Base-by-base conservation (phyloP, 805 yeast genomes). In the Lipomyces mesembrius region DNA sequence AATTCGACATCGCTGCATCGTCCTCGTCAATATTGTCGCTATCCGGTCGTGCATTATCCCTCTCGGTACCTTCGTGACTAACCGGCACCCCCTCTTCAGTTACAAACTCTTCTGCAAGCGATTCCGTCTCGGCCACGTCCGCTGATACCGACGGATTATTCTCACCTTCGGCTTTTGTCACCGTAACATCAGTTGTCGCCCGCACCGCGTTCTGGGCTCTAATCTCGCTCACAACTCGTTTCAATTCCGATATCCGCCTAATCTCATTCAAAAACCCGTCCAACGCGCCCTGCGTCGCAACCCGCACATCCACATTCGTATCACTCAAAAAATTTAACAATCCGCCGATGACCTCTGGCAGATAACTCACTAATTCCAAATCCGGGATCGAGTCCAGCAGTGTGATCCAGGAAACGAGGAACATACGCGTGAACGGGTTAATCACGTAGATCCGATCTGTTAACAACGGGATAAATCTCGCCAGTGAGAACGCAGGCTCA, bases 371-470 rank as follows among this genome's bases (percentile, higher is more conserved):
- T 65, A 95, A 80, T 73, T 94, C 97, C 62, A 94, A 81, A 62
- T 94, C 96, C 0, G 99, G 98, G 7, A 93, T 91, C 11, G 95
- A 92, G 77, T 94, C 95, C 59, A 95, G 81, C n/a, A 95, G 84
- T 70, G 92, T 89, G 59, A 95, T 83, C 99, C 99, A 95, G 61
- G 96, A 91, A 12, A 95, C 94, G 64, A 95, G 80, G 74, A 95
- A 95, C 80, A 92, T 89, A 71, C 97, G 84, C 0, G 98, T 92
- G 74, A 90, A 91, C 1, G 98, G 97, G 73, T 95, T 96, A 39
- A 91, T 89, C 0, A 95, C 93, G 74, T 91, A 91, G 79, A 95
- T 91, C 71, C 98, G 82, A 76, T 95, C 99, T 69, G 90, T 87
- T 56, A 95, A 79, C n/a, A 96, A 81, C 0, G 98, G 98, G 51